Evolutionary conservation across 148 eudicot genomes (phyloP).

Genomic region (Amaranthus hypochondriacus): DNA sequence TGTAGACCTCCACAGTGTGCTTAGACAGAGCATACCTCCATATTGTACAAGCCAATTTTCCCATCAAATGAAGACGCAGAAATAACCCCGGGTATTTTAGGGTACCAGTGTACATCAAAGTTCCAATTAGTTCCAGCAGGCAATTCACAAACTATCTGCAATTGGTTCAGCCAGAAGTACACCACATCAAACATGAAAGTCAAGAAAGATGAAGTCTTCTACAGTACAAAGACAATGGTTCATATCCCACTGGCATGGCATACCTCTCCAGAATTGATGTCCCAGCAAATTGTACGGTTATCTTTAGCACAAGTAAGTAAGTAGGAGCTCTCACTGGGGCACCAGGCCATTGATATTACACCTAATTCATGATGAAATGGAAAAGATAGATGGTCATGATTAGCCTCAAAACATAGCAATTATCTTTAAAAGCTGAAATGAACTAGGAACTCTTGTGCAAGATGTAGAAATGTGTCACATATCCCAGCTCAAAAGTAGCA

Average conservation of each 20-base stretch:
- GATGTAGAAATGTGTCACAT: not conserved
- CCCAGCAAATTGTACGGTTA: constrained; percentile 97
- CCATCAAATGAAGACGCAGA: constrained; percentile 99
- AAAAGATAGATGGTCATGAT: not conserved
- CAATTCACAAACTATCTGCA: constrained; percentile 86
- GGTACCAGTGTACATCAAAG: constrained; percentile 96
- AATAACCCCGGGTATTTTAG: constrained; percentile 86
- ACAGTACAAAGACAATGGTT: not conserved
- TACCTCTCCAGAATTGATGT: constrained; percentile 79
- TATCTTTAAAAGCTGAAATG: too few relatives aligned
- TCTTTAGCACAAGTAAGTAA: constrained; percentile 92
- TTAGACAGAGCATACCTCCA: constrained; percentile 50
- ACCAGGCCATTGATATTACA: constrained; percentile 97
- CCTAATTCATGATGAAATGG: constrained; percentile 36
- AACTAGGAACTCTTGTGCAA: too few relatives aligned
- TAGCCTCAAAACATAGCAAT: not conserved
- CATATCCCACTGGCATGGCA: not conserved
- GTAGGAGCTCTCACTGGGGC: constrained; percentile 83
- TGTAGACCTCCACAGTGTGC: too few relatives aligned
- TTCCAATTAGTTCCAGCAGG: constrained; percentile 94
- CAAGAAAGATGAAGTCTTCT: not conserved
- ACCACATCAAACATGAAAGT: constrained; percentile 2
- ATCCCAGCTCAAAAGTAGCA: too few relatives aligned
- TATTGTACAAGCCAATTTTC: constrained; percentile 79
- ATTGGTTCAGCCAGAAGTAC: constrained; percentile 15